These are phyloP conservation scores for Penicillium sp. DNA, from an alignment of 2,329 filamentous ascomycete genomes.

Conservation along the genomic window DNA sequence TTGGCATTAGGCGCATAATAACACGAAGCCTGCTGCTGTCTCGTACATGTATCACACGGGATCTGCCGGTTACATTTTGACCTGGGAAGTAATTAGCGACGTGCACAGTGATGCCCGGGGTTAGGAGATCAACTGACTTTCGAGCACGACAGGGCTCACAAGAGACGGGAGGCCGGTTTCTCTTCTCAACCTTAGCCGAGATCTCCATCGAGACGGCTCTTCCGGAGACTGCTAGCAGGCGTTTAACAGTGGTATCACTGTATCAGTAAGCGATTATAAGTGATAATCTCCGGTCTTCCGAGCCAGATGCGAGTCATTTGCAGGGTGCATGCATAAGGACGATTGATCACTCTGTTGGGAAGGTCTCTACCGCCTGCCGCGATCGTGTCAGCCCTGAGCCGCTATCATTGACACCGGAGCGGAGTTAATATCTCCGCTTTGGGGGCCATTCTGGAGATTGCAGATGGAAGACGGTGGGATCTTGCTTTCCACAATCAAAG, in stretches of 20 bases:
- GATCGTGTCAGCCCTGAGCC: too few relatives aligned
- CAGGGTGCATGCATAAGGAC: background rate
- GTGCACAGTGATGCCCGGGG: background rate
- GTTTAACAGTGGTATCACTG: background rate
- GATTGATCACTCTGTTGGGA: background rate
- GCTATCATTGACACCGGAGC: background rate
- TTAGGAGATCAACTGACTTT: slow-evolving; percentile 7
- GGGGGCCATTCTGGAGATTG: background rate
- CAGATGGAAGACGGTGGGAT: background rate
- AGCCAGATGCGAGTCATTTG: background rate
- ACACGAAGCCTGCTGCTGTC: slow-evolving; percentile 4
- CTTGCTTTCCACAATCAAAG: too few relatives aligned
- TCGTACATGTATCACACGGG: slow-evolving; percentile 12
- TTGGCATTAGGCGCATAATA: slow-evolving; percentile 13
- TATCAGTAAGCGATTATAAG: background rate
- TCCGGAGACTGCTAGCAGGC: background rate
- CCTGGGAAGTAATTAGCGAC: background rate
- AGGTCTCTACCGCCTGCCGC: background rate
- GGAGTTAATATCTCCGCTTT: slow-evolving; percentile 13
- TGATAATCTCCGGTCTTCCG: background rate
- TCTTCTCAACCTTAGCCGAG: slow-evolving; percentile 11
- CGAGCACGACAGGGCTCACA: slow-evolving; percentile 16
- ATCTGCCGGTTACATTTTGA: slow-evolving; percentile 10
- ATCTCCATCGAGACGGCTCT: background rate
- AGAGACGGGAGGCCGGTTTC: slow-evolving; percentile 13